Base-by-base conservation (phyloP, 208 protist genomes). In the Leishmania amazonensis region DNA sequence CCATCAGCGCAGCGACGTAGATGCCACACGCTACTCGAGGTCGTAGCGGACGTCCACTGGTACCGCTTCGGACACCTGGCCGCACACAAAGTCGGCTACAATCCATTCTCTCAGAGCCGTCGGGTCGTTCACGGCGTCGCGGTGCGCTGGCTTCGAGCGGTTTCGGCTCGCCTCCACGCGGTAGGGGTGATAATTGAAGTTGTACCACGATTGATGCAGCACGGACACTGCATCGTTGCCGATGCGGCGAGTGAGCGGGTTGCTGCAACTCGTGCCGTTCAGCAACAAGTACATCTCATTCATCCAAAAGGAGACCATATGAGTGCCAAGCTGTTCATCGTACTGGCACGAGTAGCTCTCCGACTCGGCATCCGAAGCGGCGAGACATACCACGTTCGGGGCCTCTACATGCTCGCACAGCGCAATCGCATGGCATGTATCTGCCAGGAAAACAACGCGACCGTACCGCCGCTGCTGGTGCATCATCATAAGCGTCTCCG, bases 401-500 rank as follows among this genome's bases (percentile, higher is more conserved):
- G 94, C 96, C 65, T 88, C 90, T 64, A 99, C 94, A 72, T 86
- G 65, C 76, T 94, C 89, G 83, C 94, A 97, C 65, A 99, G 85
- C 1, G 98, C 94, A 38, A 93, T 85, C 5, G 98, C 99, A 80
- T 99, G 98, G 85, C 99, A 99, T 7, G 99, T 99, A 87, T 99
- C 99, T 2, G 97, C 90, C 24, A 99, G 86, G 72, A 99, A 96
- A 24, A 99, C 82, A 5, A 99, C 85, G 45, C 97, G 94, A 49
- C 90, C 88, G 89, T 98, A 99, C 76, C 98, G 90, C 38, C 93
- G 88, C 87, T 98, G 97, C 84, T 95, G 83, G 54, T 91, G 87
- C 98, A 99, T 99, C 89, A 99, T 97, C 88, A 94, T 89, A 53
- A 99, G 90, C n/a, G 96, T 96, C 76, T 99, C 97, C 11, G 96